Conservation (phyloP, 306 rosid species). For the Hippophae rhamnoides region DNA sequence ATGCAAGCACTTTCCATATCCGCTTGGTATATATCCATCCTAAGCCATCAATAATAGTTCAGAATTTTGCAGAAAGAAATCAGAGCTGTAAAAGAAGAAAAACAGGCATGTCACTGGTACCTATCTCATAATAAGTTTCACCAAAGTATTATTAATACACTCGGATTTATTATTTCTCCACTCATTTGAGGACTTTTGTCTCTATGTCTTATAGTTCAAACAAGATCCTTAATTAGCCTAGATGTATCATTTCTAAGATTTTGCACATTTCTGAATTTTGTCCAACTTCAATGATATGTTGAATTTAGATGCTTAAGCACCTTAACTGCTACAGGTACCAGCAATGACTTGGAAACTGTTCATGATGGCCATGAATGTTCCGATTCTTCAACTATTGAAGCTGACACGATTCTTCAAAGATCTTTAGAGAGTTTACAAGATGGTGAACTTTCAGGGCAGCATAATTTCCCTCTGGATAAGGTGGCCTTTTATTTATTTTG, state of each 20-base stretch:
- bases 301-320: background rate
- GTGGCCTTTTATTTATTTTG: slow-evolving; percentile 22
- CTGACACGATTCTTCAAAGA: slow-evolving; percentile 25
- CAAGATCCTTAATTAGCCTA: background rate
- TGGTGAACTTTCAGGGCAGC: slow-evolving; percentile 27
- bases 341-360: slow-evolving; percentile 12
- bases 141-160: background rate
- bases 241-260: background rate
- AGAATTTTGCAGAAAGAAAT: slow-evolving; percentile 23
- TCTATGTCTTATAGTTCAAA: background rate
- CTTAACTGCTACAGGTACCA: slow-evolving; percentile 17
- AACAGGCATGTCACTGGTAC: slow-evolving; percentile 40
- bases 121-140: background rate
- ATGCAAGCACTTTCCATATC: slow-evolving; percentile 41
- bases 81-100: slow-evolving; percentile 55
- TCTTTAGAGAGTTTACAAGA: slow-evolving; percentile 26
- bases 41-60: slow-evolving; percentile 22
- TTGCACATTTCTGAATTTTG: background rate
- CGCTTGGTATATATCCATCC: slow-evolving; percentile 47
- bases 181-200: no score
- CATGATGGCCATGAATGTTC: slow-evolving; percentile 22
- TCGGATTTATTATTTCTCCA: background rate
- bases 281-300: background rate
- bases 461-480: slow-evolving; percentile 25
- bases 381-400: slow-evolving; percentile 24